Evolutionary conservation across 176 grass and related monocot genomes (phyloP).

Genomic region (Cenchrus americanus): DNA sequence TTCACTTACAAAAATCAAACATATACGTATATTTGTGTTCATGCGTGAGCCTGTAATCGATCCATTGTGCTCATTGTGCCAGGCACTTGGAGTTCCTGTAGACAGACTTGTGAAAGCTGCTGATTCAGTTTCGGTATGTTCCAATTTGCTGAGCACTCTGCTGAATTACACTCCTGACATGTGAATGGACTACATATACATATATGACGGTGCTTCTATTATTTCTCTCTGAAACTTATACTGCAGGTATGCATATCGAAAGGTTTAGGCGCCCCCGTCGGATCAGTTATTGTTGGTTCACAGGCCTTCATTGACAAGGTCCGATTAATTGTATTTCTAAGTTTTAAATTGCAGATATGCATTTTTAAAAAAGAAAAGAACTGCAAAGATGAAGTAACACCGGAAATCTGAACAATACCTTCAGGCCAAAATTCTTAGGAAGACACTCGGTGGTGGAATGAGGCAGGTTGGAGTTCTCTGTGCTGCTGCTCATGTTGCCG

Average conservation of each 20-base stretch:
- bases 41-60: background rate
- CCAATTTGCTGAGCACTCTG: background rate
- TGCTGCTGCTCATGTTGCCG: slow-evolving; percentile 78
- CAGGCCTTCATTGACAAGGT: slow-evolving; percentile 58
- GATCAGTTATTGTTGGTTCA: slow-evolving; percentile 79
- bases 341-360: background rate
- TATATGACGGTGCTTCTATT: background rate
- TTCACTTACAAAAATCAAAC: background rate
- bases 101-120: slow-evolving; percentile 79
- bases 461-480: slow-evolving; percentile 91
- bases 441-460: slow-evolving; percentile 96
- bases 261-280: slow-evolving; percentile 85
- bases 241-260: slow-evolving; percentile 86
- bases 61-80: background rate
- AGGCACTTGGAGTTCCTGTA: slow-evolving; percentile 90
- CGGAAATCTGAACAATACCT: background rate
- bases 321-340: background rate
- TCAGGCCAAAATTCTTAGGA: slow-evolving; percentile 85
- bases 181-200: background rate
- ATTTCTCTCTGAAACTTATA: background rate
- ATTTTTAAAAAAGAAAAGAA: background rate
- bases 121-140: slow-evolving; percentile 88
- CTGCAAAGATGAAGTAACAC: background rate
- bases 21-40: background rate
- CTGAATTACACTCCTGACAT: background rate